Percentiles rank a stretch among this genome's conserved stretches.
Evolutionary conservation across 2,329 filamentous ascomycete genomes (phyloP).

Genomic region (Botrytis tulipae): DNA sequence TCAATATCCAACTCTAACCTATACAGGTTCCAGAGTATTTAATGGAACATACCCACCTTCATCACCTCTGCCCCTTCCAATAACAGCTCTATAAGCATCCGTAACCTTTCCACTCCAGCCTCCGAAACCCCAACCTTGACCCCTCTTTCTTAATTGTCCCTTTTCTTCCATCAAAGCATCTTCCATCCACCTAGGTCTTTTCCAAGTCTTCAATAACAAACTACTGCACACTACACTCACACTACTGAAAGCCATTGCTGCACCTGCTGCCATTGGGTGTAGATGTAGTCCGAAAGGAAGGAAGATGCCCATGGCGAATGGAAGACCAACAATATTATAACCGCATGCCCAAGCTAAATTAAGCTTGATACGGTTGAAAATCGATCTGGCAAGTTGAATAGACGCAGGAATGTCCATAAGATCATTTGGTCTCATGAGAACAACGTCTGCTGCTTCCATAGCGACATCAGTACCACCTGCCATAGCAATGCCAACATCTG

Average conservation of each 20-base stretch:
- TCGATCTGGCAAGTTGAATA: conserved; percentile 75
- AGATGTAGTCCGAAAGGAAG: conserved; percentile 83
- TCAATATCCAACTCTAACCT: conserved; percentile 4
- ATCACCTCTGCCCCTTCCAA: conserved; percentile 42
- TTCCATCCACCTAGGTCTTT: conserved; percentile 81
- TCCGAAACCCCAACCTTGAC: conserved; percentile 39
- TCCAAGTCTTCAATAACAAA: conserved; percentile 84
- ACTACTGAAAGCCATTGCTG: conserved; percentile 87
- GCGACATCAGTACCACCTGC: conserved; percentile 92
- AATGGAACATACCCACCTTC: conserved; percentile 61
- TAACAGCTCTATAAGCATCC: conserved; percentile 43
- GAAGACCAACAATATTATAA: conserved; percentile 88
- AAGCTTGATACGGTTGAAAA: conserved; percentile 90
- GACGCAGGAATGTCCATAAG: conserved; percentile 90
- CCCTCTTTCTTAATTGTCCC: conserved; percentile 40
- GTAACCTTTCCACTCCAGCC: conserved; percentile 45
- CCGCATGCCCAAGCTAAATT: conserved; percentile 91
- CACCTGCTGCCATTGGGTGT: conserved; percentile 91
- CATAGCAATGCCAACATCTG: conserved; percentile 90
- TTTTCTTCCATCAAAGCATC: conserved; percentile 64
- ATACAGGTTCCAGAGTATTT: conserved; percentile 36
- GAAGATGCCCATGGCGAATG: conserved; percentile 96
- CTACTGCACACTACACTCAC: conserved; percentile 87
- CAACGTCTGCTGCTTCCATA: conserved; percentile 94
- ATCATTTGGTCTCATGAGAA: conserved; percentile 90